Conservation (phyloP, 306 rosid genomes). For the Casuarina cunninghamiana region DNA sequence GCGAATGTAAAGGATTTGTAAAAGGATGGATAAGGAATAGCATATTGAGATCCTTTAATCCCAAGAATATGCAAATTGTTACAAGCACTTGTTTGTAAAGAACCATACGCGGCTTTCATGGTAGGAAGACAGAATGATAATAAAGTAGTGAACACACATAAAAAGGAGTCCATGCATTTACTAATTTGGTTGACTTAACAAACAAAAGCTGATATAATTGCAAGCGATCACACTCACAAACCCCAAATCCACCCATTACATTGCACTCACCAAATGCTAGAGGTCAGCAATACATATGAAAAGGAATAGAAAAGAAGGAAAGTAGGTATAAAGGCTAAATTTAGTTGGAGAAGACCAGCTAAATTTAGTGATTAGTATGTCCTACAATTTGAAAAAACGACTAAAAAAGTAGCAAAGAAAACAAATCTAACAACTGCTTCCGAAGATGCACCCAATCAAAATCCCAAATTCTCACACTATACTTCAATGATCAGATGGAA, state of each 20-base stretch:
- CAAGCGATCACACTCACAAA: conserved; percentile 42
- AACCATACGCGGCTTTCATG: not conserved
- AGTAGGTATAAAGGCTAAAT: conserved; percentile 33
- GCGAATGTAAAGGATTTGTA: not conserved
- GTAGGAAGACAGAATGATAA: conserved; percentile 4
- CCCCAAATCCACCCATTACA: conserved; percentile 50
- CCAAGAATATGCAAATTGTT: not conserved
- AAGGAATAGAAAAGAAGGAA: not conserved
- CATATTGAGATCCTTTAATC: not conserved
- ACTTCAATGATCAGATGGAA: conserved; percentile 15
- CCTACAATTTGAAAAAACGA: conserved; percentile 46
- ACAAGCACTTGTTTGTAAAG: not conserved
- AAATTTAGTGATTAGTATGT: conserved; percentile 44
- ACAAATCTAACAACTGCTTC: conserved; percentile 35
- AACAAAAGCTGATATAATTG: conserved; percentile 38
- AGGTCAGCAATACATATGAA: conserved; percentile 47
- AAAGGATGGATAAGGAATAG: no score
- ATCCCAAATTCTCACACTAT: conserved; percentile 22
- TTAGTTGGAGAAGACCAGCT: conserved; percentile 47
- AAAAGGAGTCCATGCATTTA: conserved; percentile 36
- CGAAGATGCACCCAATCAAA: conserved; percentile 43
- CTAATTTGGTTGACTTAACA: conserved; percentile 43
- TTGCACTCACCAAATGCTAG: conserved; percentile 53
- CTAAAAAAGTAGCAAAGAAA: conserved; percentile 34
- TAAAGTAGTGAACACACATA: conserved; percentile 28